Conservation (phyloP, 768 basidiomycete genomes). For the Termitomyces heimii region DNA sequence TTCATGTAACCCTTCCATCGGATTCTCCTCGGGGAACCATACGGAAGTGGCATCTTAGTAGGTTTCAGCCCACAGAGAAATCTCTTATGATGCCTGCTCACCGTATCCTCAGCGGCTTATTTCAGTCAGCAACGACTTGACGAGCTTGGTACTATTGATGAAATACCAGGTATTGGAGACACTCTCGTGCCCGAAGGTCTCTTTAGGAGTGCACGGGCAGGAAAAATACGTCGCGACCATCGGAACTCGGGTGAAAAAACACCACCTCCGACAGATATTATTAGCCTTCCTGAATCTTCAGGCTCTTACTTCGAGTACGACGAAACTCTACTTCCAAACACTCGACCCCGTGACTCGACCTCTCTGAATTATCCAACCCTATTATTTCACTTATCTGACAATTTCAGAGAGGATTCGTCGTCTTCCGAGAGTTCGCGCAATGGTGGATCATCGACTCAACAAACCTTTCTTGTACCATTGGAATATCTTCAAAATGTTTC, state of each 20-base stretch:
- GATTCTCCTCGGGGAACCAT: slow-evolving; percentile 46
- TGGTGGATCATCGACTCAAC: slow-evolving; percentile 18
- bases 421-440: slow-evolving; percentile 30
- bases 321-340: slow-evolving; percentile 12
- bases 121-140: slow-evolving; percentile 76
- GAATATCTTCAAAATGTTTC: slow-evolving; percentile 52
- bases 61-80: slow-evolving; percentile 21
- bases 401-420: slow-evolving; percentile 29
- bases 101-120: slow-evolving; percentile 58
- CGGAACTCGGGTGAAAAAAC: slow-evolving; percentile 29
- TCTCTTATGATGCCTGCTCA: slow-evolving; percentile 20
- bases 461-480: slow-evolving; percentile 50
- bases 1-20: slow-evolving; percentile 58
- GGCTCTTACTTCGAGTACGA: slow-evolving; percentile 17
- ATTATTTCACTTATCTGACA: slow-evolving; percentile 22
- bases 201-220: slow-evolving; percentile 73
- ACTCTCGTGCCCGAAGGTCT: slow-evolving; percentile 67
- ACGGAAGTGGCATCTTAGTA: slow-evolving; percentile 84
- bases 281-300: slow-evolving; percentile 16
- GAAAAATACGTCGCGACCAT: slow-evolving; percentile 51
- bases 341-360: slow-evolving; percentile 20
- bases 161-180: slow-evolving; percentile 60
- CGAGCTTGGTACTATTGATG: slow-evolving; percentile 65
- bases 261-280: slow-evolving; percentile 23
- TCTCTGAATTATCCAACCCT: slow-evolving; percentile 17